These are phyloP conservation scores for Typha latifolia DNA, from an alignment of 176 grass and related monocot species.

Conservation along the genomic window DNA sequence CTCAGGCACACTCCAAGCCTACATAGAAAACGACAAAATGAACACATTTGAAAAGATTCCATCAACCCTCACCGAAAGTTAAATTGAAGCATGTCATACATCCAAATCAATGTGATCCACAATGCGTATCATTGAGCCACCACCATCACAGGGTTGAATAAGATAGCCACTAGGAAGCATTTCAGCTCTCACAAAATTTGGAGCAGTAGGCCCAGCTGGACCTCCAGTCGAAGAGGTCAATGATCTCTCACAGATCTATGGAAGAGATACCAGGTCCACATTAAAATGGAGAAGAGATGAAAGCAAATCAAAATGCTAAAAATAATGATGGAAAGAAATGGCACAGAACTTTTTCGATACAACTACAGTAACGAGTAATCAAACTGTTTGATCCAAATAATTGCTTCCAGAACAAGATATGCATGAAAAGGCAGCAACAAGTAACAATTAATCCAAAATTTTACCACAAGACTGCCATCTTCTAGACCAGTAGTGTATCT, in stretches of 20 bases:
- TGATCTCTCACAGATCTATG: conserved; percentile 94
- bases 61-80: no score
- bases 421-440: conserved; percentile 5
- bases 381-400: conserved; percentile 10
- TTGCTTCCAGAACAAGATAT: conserved; percentile 1
- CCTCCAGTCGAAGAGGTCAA: conserved; percentile 84
- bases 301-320: conserved; percentile 3
- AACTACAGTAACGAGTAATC: no score
- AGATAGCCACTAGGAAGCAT: conserved; percentile 92
- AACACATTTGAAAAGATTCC: not conserved
- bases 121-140: conserved; percentile 98
- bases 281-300: not conserved
- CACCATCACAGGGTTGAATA: conserved; percentile 93
- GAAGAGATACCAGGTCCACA: not conserved
- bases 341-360: not conserved
- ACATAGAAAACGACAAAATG: not conserved
- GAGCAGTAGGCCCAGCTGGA: conserved; percentile 59
- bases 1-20: conserved; percentile 93
- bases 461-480: conserved; percentile 99
- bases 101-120: conserved; percentile 97
- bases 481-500: conserved; percentile 87
- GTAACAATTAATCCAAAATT: not conserved
- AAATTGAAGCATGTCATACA: conserved; percentile 33
- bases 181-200: conserved; percentile 81
- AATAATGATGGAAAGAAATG: not conserved